phyloP scores from a whole-genome alignment of 768 basidiomycete species.

The Mycena alexandri region DNA sequence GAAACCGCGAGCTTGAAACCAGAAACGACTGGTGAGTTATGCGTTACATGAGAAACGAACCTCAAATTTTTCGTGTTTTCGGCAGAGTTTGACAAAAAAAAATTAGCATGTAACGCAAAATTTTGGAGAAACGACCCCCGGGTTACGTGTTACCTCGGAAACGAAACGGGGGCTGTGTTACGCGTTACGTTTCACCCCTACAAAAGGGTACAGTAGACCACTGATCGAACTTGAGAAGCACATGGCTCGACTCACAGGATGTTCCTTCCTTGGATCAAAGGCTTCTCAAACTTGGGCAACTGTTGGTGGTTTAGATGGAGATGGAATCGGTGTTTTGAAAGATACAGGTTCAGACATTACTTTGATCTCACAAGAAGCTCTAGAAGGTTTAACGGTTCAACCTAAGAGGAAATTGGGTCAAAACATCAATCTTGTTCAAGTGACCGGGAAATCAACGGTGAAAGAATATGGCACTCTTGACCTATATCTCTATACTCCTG shows the following conservation, averaged over 20 bases:
- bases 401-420: conserved; percentile 44
- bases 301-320: neutral
- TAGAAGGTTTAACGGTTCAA: conserved; percentile 17
- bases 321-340: conserved; percentile 29
- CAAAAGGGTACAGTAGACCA: too few species aligned
- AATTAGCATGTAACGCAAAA: too few species aligned
- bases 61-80: too few species aligned
- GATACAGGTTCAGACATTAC: conserved; percentile 54
- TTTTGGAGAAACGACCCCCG: too few species aligned
- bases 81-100: too few species aligned
- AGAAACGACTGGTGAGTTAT: too few species aligned
- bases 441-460: conserved; percentile 45
- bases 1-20: too few species aligned
- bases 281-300: conserved; percentile 36
- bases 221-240: conserved; percentile 35
- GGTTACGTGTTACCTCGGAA: too few species aligned
- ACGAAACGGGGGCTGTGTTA: too few species aligned
- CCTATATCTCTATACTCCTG: conserved; percentile 41
- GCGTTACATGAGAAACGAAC: too few species aligned
- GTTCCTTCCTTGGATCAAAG: conserved; percentile 46
- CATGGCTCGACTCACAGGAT: conserved; percentile 44
- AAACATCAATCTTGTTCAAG: conserved; percentile 46
- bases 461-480: conserved; percentile 44
- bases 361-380: conserved; percentile 42
- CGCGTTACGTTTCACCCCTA: too few species aligned